Conservation (phyloP, 768 basidiomycete genomes). For the Tubosaeta sp. region DNA sequence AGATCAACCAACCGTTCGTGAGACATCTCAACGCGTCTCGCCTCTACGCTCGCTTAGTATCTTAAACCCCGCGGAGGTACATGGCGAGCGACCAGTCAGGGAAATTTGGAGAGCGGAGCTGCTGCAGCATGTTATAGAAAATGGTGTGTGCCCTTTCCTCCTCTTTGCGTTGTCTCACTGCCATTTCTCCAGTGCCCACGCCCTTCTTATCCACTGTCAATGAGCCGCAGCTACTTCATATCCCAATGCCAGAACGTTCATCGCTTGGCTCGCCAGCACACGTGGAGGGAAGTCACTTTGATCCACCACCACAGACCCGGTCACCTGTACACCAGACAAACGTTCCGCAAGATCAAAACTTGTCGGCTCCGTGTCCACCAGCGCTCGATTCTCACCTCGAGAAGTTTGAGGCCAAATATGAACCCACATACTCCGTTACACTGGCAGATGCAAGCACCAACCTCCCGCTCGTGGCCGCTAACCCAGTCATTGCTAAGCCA, state of each 20-base stretch:
- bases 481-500: conserved; percentile 1
- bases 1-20: conserved; percentile 12
- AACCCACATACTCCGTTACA: neutral
- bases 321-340: neutral
- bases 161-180: conserved; percentile 6
- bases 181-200: conserved; percentile 1
- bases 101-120: neutral
- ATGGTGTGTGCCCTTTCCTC: conserved; percentile 5
- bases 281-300: neutral
- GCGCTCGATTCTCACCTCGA: conserved; percentile 1
- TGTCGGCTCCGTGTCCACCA: neutral
- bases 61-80: neutral
- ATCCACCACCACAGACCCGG: neutral
- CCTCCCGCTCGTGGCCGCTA: neutral
- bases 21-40: conserved; percentile 11
- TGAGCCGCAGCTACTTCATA: neutral
- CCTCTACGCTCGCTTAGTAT: conserved; percentile 2
- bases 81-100: neutral
- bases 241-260: neutral
- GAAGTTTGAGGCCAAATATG: conserved; percentile 1
- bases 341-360: neutral
- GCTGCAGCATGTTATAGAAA: conserved; percentile 2
- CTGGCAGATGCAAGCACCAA: neutral
- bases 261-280: neutral
- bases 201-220: neutral